Conservation (phyloP, 352 stramenopile genomes). For the Lagenidium giganteum region DNA sequence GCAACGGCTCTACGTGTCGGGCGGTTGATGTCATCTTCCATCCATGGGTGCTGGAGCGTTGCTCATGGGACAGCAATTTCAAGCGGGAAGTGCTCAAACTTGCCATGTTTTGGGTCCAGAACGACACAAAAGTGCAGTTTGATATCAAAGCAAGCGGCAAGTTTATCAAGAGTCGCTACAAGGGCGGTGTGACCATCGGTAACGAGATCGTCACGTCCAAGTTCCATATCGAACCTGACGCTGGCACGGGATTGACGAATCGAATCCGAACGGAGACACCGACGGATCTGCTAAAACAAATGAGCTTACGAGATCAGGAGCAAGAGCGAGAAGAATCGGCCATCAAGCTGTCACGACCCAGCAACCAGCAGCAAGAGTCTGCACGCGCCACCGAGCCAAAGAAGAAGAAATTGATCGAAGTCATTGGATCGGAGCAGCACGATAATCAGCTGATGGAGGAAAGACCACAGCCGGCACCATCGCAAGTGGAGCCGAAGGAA, state of each 20-base stretch:
- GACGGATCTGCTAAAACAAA: conserved; percentile 50
- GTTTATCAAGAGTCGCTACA: conserved; percentile 85
- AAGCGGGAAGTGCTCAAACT: conserved; percentile 80
- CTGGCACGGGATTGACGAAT: conserved; percentile 7
- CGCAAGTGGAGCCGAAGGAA: too few relatives aligned
- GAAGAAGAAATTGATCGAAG: conserved; percentile 46
- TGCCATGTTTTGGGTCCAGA: conserved; percentile 71
- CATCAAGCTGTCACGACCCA: too few relatives aligned
- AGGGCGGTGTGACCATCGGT: conserved; percentile 52
- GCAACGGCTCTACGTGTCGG: conserved; percentile 30
- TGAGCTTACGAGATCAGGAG: conserved; percentile 19
- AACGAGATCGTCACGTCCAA: conserved; percentile 73
- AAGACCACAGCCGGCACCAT: too few relatives aligned
- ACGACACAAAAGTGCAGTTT: conserved; percentile 46
- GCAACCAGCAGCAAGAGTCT: conserved; percentile 1
- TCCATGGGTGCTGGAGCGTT: conserved; percentile 68
- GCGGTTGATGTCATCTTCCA: conserved; percentile 78
- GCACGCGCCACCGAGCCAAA: background rate
- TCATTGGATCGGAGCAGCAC: conserved; percentile 22
- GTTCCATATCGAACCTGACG: conserved; percentile 49
- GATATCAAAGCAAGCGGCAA: conserved; percentile 42
- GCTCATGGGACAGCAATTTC: conserved; percentile 72
- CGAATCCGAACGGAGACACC: conserved; percentile 22
- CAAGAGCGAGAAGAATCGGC: conserved; percentile 2
- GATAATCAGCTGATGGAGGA: background rate